phyloP scores from a whole-genome alignment of 768 basidiomycete species.

The Lepiota brunneoincarnata region DNA sequence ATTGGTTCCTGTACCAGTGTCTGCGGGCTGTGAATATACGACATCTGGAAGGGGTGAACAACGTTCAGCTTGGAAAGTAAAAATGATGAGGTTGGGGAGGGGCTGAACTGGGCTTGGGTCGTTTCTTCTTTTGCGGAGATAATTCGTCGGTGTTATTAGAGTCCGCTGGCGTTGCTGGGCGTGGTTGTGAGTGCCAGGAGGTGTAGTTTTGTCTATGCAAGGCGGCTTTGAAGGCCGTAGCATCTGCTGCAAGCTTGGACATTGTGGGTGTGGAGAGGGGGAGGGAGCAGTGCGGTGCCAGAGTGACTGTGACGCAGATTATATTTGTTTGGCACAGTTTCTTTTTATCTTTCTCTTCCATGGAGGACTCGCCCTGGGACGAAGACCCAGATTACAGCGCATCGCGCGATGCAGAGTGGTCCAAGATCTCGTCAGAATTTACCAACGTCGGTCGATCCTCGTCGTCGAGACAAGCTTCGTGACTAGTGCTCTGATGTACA shows the following conservation, averaged over 20 bases:
- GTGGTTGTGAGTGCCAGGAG: conserved; percentile 74
- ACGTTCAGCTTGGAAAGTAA: conserved; percentile 9
- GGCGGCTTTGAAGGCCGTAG: conserved; percentile 65
- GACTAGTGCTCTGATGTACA: conserved; percentile 26
- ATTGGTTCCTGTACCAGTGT: conserved; percentile 78
- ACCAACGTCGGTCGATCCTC: conserved; percentile 51
- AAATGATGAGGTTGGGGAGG: conserved; percentile 8
- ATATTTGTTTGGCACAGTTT: background rate
- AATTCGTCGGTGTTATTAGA: conserved; percentile 22
- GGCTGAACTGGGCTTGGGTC: conserved; percentile 60
- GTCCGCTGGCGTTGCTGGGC: conserved; percentile 21
- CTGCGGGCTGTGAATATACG: conserved; percentile 86
- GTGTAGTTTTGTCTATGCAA: conserved; percentile 64
- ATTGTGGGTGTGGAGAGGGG: conserved; percentile 32
- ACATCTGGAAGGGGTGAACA: conserved; percentile 44
- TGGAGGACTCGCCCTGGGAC: conserved; percentile 58
- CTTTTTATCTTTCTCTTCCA: background rate
- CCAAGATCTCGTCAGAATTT: conserved; percentile 64
- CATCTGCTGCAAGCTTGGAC: conserved; percentile 69
- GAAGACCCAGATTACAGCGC: conserved; percentile 35
- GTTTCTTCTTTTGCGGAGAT: conserved; percentile 46
- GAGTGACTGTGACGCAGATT: background rate
- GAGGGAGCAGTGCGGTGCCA: too few species aligned
- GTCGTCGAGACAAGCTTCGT: background rate
- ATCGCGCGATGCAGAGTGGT: conserved; percentile 58